These are phyloP conservation scores for Beverwykella pulmonaria DNA, from an alignment of 495 filamentous ascomycete species.

Conservation along the genomic window DNA sequence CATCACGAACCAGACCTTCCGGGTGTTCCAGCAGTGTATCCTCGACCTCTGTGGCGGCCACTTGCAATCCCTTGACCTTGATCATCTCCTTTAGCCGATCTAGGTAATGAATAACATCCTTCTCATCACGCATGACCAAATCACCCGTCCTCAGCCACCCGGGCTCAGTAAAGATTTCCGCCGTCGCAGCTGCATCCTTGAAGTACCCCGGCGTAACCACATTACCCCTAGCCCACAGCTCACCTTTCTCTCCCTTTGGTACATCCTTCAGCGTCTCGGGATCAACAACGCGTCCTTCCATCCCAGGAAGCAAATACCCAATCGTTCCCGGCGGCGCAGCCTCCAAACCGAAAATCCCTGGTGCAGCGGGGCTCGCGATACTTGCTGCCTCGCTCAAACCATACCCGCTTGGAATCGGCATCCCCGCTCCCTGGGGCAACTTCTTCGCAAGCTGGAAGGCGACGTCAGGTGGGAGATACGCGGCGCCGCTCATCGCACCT, in stretches of 20 bases:
- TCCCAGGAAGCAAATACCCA: conserved; percentile 28
- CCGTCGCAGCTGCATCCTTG: conserved; percentile 24
- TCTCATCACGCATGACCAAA: conserved; percentile 26
- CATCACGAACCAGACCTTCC: conserved; percentile 16
- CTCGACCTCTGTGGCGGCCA: conserved; percentile 30
- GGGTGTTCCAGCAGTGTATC: conserved; percentile 25
- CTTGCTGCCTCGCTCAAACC: conserved; percentile 22
- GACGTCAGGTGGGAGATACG: conserved; percentile 20
- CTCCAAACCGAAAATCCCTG: conserved; percentile 19
- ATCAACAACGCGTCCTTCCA: conserved; percentile 24
- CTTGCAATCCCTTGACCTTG: conserved; percentile 33
- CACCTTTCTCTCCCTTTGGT: conserved; percentile 14
- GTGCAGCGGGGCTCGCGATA: conserved; percentile 18
- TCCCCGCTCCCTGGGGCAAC: conserved; percentile 11
- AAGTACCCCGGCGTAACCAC: conserved; percentile 28
- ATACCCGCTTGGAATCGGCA: conserved; percentile 24
- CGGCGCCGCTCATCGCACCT: background rate
- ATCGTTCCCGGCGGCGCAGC: conserved; percentile 10
- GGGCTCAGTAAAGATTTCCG: conserved; percentile 24
- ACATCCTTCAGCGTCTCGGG: conserved; percentile 22
- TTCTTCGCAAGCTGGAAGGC: conserved; percentile 21
- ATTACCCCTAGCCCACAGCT: conserved; percentile 17
- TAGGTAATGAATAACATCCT: conserved; percentile 21
- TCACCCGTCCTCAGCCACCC: conserved; percentile 30
- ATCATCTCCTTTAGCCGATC: conserved; percentile 36